Evolutionary conservation across 305 asterid species (phyloP).

Genomic region (Solanum hybrid): DNA sequence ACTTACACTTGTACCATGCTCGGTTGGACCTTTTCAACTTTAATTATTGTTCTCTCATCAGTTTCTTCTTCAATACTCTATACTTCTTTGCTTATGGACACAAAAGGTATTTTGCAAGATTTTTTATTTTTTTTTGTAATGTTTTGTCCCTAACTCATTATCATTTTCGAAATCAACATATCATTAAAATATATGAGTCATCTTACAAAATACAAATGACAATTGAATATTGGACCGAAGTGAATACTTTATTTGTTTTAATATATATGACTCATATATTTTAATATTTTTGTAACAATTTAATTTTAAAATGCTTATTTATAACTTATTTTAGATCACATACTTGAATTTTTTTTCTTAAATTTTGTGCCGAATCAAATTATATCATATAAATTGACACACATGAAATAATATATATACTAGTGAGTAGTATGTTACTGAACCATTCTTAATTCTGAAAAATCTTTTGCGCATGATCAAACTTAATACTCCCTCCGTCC

Average conservation of each 20-base stretch:
- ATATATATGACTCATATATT: not conserved
- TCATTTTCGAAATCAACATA: not conserved
- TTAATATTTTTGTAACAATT: too few species aligned
- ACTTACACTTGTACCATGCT: not conserved
- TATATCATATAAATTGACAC: not conserved
- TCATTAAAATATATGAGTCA: not conserved
- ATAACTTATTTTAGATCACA: too few species aligned
- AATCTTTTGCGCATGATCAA: not conserved
- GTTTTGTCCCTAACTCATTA: not conserved
- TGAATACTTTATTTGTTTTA: too few species aligned
- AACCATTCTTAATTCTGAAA: not conserved
- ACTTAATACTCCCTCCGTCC: not conserved
- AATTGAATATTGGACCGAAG: too few species aligned
- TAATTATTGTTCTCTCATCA: not conserved
- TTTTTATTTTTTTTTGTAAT: not conserved
- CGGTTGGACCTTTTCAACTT: not conserved
- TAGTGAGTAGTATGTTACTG: not conserved
- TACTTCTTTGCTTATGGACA: not conserved
- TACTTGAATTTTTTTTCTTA: fast-evolving
- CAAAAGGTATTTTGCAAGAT: not conserved
- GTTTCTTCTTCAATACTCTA: not conserved
- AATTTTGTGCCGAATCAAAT: fast-evolving
- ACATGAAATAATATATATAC: not conserved
- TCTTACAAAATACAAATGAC: too few species aligned
- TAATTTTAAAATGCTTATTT: too few species aligned